Conservation (phyloP, 2,329 filamentous ascomycete genomes). For the Westerdykella ornata region DNA sequence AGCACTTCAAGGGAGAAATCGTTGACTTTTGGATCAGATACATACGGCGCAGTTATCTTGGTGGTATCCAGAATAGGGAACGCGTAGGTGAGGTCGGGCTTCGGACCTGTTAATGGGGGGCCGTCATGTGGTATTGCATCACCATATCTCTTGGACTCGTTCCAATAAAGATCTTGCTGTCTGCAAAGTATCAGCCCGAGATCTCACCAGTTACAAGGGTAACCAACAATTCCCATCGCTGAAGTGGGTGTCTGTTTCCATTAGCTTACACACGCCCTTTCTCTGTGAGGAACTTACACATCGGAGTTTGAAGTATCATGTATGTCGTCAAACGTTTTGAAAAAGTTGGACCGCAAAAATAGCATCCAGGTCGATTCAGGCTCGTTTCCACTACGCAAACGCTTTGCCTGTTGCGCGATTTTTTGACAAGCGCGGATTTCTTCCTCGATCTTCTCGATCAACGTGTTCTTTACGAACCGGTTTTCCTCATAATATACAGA, state of each 20-base stretch:
- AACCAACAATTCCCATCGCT: constrained; percentile 3
- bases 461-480: too few species aligned
- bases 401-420: neutral
- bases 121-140: neutral
- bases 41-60: neutral
- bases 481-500: neutral
- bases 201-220: neutral
- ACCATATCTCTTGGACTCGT: neutral
- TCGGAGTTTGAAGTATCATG: neutral
- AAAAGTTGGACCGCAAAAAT: constrained; percentile 3
- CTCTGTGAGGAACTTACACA: constrained; percentile 1
- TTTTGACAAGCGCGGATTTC: neutral
- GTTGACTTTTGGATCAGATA: constrained; percentile 2
- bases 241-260: neutral
- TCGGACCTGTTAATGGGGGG: constrained; percentile 4
- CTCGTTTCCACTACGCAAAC: neutral
- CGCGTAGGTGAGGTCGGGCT: constrained; percentile 11
- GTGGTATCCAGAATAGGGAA: constrained; percentile 7
- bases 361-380: constrained; percentile 1
- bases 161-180: constrained; percentile 3
- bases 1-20: constrained; percentile 7
- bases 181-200: neutral
- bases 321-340: constrained; percentile 2
- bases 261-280: neutral
- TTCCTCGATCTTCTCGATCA: neutral